These are phyloP conservation scores for Xanthoparmelia taractica DNA, from an alignment of 495 filamentous ascomycete genomes.

Conservation along the genomic window DNA sequence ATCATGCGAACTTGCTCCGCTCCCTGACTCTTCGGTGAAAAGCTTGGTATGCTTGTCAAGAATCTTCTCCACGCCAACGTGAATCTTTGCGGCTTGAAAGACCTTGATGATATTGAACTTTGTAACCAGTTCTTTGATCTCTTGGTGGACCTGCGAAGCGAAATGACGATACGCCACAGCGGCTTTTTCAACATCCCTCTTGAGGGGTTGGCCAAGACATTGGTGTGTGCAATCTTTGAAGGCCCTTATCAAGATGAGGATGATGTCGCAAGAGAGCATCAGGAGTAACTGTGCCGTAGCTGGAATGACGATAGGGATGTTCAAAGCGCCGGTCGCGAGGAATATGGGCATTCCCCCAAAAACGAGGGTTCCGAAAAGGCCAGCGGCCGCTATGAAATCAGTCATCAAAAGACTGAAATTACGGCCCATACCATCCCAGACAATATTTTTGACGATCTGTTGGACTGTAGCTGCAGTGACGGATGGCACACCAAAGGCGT, in stretches of 20 bases:
- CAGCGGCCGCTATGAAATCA: not conserved
- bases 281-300: constrained; percentile 6
- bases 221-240: constrained; percentile 25
- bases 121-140: constrained; percentile 23
- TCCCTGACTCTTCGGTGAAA: not conserved
- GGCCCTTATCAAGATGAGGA: constrained; percentile 13
- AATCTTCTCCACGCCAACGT: not conserved
- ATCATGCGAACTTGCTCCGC: not conserved
- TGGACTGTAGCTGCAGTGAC: constrained; percentile 6
- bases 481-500: constrained; percentile 5
- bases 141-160: constrained; percentile 23
- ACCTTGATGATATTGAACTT: constrained; percentile 12
- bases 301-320: constrained; percentile 3
- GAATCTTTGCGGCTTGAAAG: not conserved
- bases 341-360: not conserved
- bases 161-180: constrained; percentile 23
- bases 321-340: constrained; percentile 3
- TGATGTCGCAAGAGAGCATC: constrained; percentile 11
- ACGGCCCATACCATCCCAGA: constrained; percentile 8
- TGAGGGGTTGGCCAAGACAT: constrained; percentile 25
- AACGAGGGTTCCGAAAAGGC: not conserved
- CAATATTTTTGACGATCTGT: constrained; percentile 11
- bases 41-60: not conserved
- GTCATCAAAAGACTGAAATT: constrained; percentile 2
- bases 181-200: constrained; percentile 23